A percentile compares a stretch with the other conserved stretches of the same genome.
Evolutionary conservation across 768 basidiomycete genomes (phyloP).

Genomic region (Hypsizygus marmoreus): DNA sequence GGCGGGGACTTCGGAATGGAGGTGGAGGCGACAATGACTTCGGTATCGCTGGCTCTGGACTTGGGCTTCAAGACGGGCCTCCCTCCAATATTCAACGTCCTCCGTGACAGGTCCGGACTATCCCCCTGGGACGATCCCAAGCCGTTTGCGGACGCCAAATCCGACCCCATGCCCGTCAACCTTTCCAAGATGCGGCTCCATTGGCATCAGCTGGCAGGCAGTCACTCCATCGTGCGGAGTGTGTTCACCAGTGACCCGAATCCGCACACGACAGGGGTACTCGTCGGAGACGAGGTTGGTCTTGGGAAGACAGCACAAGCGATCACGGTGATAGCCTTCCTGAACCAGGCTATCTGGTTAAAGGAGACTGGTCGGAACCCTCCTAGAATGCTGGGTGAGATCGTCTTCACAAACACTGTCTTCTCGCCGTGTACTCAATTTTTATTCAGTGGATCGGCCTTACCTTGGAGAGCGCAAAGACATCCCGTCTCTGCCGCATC

Average conservation of each 20-base stretch:
- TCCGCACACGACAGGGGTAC: slow-evolving; percentile 9
- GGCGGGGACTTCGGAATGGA: slow-evolving; percentile 11
- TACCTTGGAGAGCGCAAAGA: slow-evolving; percentile 1
- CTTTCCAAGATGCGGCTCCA: slow-evolving; percentile 10
- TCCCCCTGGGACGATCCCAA: slow-evolving; percentile 19
- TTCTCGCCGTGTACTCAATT: background rate
- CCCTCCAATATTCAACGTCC: slow-evolving; percentile 22
- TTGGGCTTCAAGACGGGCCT: slow-evolving; percentile 21
- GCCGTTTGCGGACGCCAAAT: background rate
- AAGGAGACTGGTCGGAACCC: background rate
- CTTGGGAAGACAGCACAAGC: slow-evolving; percentile 32
- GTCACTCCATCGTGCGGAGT: slow-evolving; percentile 20
- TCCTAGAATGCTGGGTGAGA: slow-evolving; percentile 8
- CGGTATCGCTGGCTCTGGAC: slow-evolving; percentile 8
- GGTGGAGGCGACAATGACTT: slow-evolving; percentile 4
- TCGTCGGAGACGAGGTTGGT: slow-evolving; percentile 32
- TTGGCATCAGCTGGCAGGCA: slow-evolving; percentile 29
- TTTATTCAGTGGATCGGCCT: background rate
- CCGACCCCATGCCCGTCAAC: background rate
- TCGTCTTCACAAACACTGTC: background rate
- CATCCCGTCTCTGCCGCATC: slow-evolving; percentile 14
- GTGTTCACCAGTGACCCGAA: slow-evolving; percentile 7
- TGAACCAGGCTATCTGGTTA: slow-evolving; percentile 12
- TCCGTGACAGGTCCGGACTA: slow-evolving; percentile 18
- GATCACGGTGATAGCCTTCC: slow-evolving; percentile 18